phyloP scores from a whole-genome alignment of 176 grass and related monocot species.

The Tillandsia leiboldiana region DNA sequence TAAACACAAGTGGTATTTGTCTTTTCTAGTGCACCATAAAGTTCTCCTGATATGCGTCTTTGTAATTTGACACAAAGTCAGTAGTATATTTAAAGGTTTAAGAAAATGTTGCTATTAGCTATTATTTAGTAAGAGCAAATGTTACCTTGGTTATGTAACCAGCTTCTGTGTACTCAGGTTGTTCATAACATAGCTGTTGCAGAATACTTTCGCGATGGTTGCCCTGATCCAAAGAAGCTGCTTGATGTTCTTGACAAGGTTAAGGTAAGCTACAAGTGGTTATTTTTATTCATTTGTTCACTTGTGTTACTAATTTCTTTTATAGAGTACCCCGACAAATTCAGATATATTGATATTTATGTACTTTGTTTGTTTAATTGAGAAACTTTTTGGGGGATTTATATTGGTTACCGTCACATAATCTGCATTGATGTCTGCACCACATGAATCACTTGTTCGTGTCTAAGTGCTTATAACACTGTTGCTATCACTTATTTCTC shows the following conservation, averaged over 20 bases:
- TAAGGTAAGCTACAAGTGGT: constrained; percentile 40
- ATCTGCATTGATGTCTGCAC: background rate
- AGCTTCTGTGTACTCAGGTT: constrained; percentile 44
- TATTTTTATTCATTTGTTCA: background rate
- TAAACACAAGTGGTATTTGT: too few species aligned
- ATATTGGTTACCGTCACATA: background rate
- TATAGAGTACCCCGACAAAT: background rate
- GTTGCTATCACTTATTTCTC: background rate
- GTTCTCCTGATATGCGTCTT: too few species aligned
- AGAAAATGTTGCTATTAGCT: too few species aligned
- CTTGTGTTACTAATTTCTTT: background rate
- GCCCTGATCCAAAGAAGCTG: constrained; percentile 64
- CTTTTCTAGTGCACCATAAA: too few species aligned
- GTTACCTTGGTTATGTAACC: background rate
- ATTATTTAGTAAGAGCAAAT: background rate
- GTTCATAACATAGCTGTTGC: constrained; percentile 90
- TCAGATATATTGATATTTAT: background rate
- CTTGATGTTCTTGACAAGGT: constrained; percentile 58
- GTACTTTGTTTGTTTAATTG: background rate
- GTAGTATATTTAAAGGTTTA: too few species aligned
- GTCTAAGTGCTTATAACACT: background rate
- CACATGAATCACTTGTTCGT: background rate
- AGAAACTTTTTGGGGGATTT: background rate
- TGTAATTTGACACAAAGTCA: too few species aligned
- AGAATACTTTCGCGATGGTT: constrained; percentile 58